These are phyloP conservation scores for Plasmodium gonderi DNA, from an alignment of 169 alveolate genomes.

Conservation along the genomic window DNA sequence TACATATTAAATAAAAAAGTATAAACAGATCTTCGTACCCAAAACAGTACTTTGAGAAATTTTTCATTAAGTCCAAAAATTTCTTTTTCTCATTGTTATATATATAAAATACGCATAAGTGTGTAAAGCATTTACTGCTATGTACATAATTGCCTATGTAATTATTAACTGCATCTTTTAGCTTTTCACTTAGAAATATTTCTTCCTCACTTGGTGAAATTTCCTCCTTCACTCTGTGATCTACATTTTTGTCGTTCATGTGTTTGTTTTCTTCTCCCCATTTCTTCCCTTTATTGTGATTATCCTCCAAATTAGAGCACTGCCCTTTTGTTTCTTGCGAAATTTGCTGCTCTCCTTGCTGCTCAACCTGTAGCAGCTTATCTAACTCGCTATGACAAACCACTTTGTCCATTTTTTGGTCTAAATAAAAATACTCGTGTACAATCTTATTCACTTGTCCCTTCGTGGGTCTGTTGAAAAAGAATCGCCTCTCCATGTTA, in stretches of 20 bases:
- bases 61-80: conserved; percentile 27
- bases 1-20: conserved; percentile 51
- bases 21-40: conserved; percentile 67
- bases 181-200: not conserved
- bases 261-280: not conserved
- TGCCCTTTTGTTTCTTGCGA: too few relatives aligned
- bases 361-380: not conserved
- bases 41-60: conserved; percentile 16
- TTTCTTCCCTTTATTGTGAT: not conserved
- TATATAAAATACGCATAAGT: conserved; percentile 46
- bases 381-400: conserved; percentile 9
- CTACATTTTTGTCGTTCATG: not conserved
- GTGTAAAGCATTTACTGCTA: conserved; percentile 39
- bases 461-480: conserved; percentile 22
- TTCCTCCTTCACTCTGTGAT: not conserved
- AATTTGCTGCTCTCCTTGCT: not conserved
- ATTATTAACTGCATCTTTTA: conserved; percentile 14
- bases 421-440: conserved; percentile 58
- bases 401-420: conserved; percentile 40
- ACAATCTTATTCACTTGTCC: conserved; percentile 42
- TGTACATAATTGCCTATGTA: conserved; percentile 22
- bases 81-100: conserved; percentile 56
- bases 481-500: conserved; percentile 44
- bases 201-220: not conserved
- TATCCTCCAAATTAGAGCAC: too few relatives aligned